Evolutionary conservation across 2,329 filamentous ascomycete genomes (phyloP).

Genomic region (Pseudocercospora cruenta): DNA sequence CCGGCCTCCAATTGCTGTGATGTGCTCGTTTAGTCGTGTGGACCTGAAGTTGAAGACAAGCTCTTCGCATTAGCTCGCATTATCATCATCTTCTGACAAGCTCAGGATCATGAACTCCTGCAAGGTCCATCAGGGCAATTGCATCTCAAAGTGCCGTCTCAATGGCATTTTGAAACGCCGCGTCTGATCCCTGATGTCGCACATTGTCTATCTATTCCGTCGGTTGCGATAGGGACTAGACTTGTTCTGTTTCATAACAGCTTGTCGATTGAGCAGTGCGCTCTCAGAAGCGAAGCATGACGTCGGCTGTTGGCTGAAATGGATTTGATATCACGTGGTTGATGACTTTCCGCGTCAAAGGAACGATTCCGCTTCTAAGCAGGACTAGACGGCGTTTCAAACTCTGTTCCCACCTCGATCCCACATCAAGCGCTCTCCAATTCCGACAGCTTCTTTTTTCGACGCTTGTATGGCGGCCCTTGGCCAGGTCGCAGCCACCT

Average conservation of each 20-base stretch:
- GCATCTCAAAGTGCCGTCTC: background rate
- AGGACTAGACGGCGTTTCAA: background rate
- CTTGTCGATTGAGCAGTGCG: background rate
- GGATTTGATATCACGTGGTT: background rate
- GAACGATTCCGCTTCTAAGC: background rate
- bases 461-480: background rate
- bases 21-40: background rate
- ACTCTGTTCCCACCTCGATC: slow-evolving; percentile 3
- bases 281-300: background rate
- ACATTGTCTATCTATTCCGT: background rate
- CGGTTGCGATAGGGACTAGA: background rate
- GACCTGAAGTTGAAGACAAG: background rate
- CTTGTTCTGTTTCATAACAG: background rate
- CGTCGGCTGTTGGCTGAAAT: background rate
- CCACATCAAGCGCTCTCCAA: background rate
- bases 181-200: background rate
- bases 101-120: background rate
- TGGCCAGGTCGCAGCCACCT: background rate
- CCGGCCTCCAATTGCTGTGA: background rate
- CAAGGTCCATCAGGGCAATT: background rate
- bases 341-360: background rate
- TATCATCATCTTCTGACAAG: background rate
- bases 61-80: background rate
- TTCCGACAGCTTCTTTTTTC: background rate
- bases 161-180: background rate